phyloP scores from a whole-genome alignment of 2,329 filamentous ascomycete species.

The Biscogniauxia mediterranea region DNA sequence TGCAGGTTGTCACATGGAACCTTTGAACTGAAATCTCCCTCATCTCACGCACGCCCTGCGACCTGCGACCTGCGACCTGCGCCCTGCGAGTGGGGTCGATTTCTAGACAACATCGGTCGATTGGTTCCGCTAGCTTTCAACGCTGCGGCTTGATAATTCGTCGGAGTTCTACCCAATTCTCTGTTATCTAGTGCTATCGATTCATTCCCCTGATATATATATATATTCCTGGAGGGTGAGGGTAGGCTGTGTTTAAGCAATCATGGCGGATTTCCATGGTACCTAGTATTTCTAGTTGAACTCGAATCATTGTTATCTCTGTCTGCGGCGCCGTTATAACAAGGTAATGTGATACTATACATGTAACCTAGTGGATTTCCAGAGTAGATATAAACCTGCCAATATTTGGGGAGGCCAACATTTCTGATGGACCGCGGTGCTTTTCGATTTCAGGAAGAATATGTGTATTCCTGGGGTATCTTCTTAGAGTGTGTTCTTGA shows the following conservation, averaged over 20 bases:
- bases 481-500: slow-evolving; percentile 68
- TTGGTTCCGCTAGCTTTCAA: background rate
- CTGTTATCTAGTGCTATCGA: background rate
- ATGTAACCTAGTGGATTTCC: no score
- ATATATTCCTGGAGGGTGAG: no score
- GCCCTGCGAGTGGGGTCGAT: background rate
- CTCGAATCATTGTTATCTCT: background rate
- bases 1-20: background rate
- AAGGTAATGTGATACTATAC: no score
- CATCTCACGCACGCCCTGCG: background rate
- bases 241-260: no score
- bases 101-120: background rate
- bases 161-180: background rate
- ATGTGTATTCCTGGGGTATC: no score
- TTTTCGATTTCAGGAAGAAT: no score
- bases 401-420: background rate
- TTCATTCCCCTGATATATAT: no score
- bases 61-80: background rate
- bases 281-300: no score
- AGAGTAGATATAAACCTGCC: background rate
- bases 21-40: background rate
- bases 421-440: no score
- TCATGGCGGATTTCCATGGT: no score
- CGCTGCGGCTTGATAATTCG: background rate
- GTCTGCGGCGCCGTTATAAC: no score